Evolutionary conservation across 2,329 filamentous ascomycete genomes (phyloP), one percentile per base, ranked within the genome.

Genomic region (Basipetospora chlamydospora): DNA sequence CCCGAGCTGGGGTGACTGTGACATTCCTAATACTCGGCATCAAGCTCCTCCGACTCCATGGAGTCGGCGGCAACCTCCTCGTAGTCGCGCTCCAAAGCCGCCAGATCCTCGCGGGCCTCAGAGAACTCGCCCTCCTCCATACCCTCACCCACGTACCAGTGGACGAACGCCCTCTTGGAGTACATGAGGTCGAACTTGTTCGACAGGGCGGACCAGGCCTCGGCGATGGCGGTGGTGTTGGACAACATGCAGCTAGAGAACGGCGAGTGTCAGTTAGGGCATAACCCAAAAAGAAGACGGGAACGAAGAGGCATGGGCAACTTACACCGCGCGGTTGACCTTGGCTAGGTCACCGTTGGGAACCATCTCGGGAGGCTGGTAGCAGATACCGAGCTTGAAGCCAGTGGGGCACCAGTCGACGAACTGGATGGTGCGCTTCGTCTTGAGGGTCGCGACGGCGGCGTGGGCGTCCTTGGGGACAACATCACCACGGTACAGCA

Each of bases 101-200:
- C 83, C 42, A 90, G 67, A 56, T 90, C 83, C 64, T 90, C 83
- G 48, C 83, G 78, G 43, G 83, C 83, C 61, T 90, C 83, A 44
- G 77, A 81, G 65, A 90, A 90, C 60, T 90, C 83, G 50, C 83
- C 83, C 58, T 90, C 83, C 65, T 90, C 83, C 83, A 90, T 90
- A 63, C 83, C 83, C 64, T 90, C 83, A 46, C 83, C 83, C 37
- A 90, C 83, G 47, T 82, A 82, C 77, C 77, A 81, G 62, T 82
- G 77, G 31, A 81, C 77, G 49, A 82, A 81, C 41, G 77, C 77
- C 46, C 77, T 76, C 70, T 81, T 81, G 62, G 70, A 76, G 68
- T 81, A 80, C 77, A 81, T 81, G 49, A 81, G 76, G 49, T 81
- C 77, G 58, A 82, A 81, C 64, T 81, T 81, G 67, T 78, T 65